Evolutionary conservation across 257 asterid species (phyloP).

Genomic region (Paulownia fortunei): DNA sequence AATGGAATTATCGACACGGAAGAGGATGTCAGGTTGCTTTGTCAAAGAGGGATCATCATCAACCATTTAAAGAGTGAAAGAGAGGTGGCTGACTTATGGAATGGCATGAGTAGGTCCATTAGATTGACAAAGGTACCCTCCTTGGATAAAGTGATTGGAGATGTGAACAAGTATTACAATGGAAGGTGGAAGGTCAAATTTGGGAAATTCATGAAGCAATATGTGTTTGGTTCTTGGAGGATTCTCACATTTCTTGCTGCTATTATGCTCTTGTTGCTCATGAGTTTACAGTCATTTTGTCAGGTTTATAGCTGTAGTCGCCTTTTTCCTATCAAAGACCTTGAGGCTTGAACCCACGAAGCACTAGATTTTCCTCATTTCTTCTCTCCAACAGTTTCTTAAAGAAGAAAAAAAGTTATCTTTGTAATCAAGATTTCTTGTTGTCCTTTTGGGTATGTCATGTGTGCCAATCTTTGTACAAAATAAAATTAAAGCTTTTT

Average conservation of each 20-base stretch:
- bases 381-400: background rate
- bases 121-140: conserved; percentile 57
- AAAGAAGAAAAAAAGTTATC: no score
- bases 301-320: conserved; percentile 47
- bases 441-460: no score
- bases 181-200: conserved; percentile 56
- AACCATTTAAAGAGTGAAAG: conserved; percentile 59
- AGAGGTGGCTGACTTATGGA: conserved; percentile 62
- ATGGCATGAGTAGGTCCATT: conserved; percentile 57
- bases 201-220: conserved; percentile 45
- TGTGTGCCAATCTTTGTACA: no score
- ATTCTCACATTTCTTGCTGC: conserved; percentile 53
- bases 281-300: conserved; percentile 57
- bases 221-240: conserved; percentile 63
- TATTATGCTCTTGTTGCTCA: conserved; percentile 45
- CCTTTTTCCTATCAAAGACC: conserved; percentile 19
- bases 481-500: no score
- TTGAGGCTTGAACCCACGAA: conserved; percentile 21
- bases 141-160: conserved; percentile 54
- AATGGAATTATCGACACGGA: conserved; percentile 59
- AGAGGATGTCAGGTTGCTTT: conserved; percentile 51
- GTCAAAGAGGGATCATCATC: conserved; percentile 47
- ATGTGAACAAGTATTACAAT: conserved; percentile 54
- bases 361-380: background rate
- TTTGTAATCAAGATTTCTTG: no score